Evolutionary conservation across 805 yeast species (phyloP).

Genomic region (Kuraishia hungarica): DNA sequence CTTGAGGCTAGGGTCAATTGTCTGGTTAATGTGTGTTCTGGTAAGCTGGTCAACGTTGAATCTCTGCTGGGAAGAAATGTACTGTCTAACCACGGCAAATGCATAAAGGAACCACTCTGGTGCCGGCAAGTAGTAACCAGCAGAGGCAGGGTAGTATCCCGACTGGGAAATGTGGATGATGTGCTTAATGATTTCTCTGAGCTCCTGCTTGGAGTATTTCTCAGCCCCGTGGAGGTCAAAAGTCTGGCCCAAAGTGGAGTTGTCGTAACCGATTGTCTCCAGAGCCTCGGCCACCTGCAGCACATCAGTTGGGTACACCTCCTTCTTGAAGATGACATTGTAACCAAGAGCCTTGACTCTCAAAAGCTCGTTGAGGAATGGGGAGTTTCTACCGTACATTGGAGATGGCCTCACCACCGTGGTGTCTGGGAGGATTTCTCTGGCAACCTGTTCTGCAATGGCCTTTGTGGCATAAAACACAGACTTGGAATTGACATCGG

Average conservation of each 20-base stretch:
- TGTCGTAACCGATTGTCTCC: slow-evolving; percentile 74
- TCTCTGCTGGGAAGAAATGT: slow-evolving; percentile 27
- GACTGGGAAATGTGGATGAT: slow-evolving; percentile 25
- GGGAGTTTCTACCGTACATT: slow-evolving; percentile 68
- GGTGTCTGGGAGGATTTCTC: slow-evolving; percentile 59
- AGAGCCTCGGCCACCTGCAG: slow-evolving; percentile 71
- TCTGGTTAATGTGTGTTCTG: slow-evolving; percentile 64
- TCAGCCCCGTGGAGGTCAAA: slow-evolving; percentile 74
- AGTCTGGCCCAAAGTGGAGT: slow-evolving; percentile 67
- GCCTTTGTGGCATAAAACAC: slow-evolving; percentile 76
- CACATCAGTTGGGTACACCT: slow-evolving; percentile 68
- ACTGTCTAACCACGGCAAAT: slow-evolving; percentile 34
- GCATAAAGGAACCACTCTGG: slow-evolving; percentile 38
- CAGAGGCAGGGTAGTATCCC: slow-evolving; percentile 27
- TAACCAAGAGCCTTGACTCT: slow-evolving; percentile 51
- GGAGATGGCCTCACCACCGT: slow-evolving; percentile 85
- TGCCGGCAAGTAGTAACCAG: slow-evolving; percentile 25
- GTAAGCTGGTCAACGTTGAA: slow-evolving; percentile 66
- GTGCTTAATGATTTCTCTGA: slow-evolving; percentile 61
- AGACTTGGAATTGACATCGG: slow-evolving; percentile 58
- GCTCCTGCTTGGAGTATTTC: slow-evolving; percentile 48
- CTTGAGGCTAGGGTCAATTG: slow-evolving; percentile 47
- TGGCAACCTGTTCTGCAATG: slow-evolving; percentile 63
- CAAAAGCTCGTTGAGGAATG: slow-evolving; percentile 52
- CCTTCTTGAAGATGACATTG: slow-evolving; percentile 58